phyloP scores from a whole-genome alignment of 164 flowering plant species.

The Cinnamomum chago region DNA sequence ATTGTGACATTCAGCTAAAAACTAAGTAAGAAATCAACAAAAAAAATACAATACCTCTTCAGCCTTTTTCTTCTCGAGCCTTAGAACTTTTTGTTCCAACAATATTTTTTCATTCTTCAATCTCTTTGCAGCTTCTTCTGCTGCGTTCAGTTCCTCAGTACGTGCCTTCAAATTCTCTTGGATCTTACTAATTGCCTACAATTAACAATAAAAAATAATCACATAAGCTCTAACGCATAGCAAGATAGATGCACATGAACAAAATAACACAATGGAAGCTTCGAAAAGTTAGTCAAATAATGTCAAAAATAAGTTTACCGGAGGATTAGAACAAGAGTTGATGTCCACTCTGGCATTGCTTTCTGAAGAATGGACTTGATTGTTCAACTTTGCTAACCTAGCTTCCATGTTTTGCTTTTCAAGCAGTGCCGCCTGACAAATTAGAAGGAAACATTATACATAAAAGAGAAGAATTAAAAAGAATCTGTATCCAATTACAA shows the following conservation, averaged over 20 bases:
- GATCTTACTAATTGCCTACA: constrained; percentile 43
- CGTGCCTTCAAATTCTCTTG: constrained; percentile 64
- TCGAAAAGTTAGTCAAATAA: neutral
- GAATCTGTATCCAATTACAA: neutral
- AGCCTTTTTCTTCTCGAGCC: constrained; percentile 53
- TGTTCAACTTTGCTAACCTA: constrained; percentile 39
- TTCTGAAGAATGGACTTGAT: constrained; percentile 24
- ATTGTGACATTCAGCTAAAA: neutral
- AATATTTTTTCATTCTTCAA: constrained; percentile 52
- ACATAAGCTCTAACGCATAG: neutral
- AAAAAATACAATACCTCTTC: constrained; percentile 53
- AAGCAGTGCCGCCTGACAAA: constrained; percentile 47
- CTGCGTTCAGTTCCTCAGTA: constrained; percentile 48
- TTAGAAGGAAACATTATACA: neutral
- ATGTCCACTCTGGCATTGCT: constrained; percentile 35
- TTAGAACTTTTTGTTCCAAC: constrained; percentile 58
- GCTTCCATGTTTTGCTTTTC: constrained; percentile 63
- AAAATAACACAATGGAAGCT: neutral
- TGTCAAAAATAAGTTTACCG: constrained; percentile 37
- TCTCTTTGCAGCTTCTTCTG: constrained; percentile 52
- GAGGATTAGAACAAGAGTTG: constrained; percentile 4
- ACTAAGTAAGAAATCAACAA: constrained; percentile 1
- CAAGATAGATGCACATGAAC: neutral
- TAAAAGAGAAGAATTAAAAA: neutral
- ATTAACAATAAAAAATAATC: neutral